These are phyloP conservation scores for Aspergillus sclerotialis DNA, from an alignment of 2,329 filamentous ascomycete species.

Conservation along the genomic window DNA sequence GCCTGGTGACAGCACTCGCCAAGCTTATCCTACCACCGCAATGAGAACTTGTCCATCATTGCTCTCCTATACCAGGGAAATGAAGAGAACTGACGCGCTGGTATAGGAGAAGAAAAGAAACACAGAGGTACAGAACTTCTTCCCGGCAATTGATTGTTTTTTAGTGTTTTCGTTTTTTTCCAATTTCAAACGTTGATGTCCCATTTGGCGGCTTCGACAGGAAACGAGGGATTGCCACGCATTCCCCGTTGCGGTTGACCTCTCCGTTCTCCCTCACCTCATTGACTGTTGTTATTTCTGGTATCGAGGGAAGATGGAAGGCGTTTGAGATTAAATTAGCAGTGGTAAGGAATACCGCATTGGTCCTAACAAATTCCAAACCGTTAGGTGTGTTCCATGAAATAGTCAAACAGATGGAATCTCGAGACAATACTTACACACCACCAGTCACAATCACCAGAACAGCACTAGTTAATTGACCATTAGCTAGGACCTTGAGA, in stretches of 20 bases:
- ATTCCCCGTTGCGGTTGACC: background rate
- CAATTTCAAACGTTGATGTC: slow-evolving; percentile 1
- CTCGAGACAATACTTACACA: background rate
- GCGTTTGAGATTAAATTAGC: background rate
- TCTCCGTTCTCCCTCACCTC: background rate
- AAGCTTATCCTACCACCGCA: no score
- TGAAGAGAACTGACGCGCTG: no score
- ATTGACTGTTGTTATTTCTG: background rate
- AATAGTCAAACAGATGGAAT: background rate
- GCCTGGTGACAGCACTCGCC: no score
- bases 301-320: background rate
- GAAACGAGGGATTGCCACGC: background rate
- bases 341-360: background rate
- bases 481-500: background rate
- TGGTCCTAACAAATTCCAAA: background rate
- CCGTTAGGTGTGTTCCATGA: background rate
- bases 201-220: background rate
- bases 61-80: no score
- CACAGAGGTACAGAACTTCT: no score
- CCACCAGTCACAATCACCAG: background rate
- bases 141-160: no score
- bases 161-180: slow-evolving; percentile 2
- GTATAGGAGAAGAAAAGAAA: no score
- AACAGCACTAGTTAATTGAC: background rate
- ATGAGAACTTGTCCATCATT: no score